Evolutionary conservation across 179 eudicot species (phyloP).

Genomic region (Heliamphora pulchella): DNA sequence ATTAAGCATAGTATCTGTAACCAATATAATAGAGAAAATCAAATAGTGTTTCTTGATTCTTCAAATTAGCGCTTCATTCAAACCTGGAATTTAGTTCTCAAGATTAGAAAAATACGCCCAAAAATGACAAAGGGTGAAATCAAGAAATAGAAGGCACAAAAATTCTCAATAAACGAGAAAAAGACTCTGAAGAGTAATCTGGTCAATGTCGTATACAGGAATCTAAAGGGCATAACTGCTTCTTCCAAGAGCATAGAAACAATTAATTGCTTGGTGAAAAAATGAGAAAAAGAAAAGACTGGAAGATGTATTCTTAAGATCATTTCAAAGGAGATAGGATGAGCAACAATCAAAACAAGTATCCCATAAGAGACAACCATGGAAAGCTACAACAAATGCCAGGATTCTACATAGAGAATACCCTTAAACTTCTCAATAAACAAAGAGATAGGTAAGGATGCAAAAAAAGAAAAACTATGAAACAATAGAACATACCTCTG

Average conservation of each 20-base stretch:
- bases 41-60: not conserved
- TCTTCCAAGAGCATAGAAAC: not conserved
- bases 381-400: not conserved
- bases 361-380: not conserved
- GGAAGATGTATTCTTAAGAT: not conserved
- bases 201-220: slow-evolving; percentile 3
- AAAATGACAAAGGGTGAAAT: not conserved
- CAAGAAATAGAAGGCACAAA: not conserved
- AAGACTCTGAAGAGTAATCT: not conserved
- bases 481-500: slow-evolving; percentile 33
- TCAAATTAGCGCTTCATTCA: not conserved
- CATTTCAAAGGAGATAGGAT: not conserved
- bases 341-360: not conserved
- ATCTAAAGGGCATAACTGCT: slow-evolving; percentile 3
- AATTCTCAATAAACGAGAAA: not conserved
- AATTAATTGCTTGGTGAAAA: not conserved
- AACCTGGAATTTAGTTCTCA: not conserved
- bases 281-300: not conserved
- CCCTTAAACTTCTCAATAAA: not conserved
- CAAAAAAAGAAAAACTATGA: not conserved
- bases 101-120: not conserved
- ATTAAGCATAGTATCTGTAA: not conserved
- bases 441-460: not conserved
- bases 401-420: not conserved
- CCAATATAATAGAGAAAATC: not conserved